Evolutionary conservation across 2,329 filamentous ascomycete genomes (phyloP).

Genomic region (Talaromyces sp.): DNA sequence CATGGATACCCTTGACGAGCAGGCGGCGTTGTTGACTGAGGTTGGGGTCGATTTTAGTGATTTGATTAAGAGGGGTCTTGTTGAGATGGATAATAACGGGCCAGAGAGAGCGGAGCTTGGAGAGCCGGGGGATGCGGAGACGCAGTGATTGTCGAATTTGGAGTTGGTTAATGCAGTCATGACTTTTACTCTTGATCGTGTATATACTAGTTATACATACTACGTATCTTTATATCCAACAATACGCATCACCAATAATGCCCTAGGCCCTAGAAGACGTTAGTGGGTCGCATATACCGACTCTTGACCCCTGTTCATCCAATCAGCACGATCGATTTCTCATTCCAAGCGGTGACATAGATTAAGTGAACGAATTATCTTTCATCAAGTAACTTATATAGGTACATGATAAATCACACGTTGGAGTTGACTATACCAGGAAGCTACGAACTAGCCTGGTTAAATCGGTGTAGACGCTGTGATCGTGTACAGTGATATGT

Average conservation of each 20-base stretch:
- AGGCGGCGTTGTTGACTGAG: slow-evolving; percentile 75
- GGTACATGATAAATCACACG: not conserved
- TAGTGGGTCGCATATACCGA: slow-evolving; percentile 1
- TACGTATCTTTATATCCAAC: not conserved
- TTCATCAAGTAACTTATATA: not conserved
- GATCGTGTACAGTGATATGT: not conserved
- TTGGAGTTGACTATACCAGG: not conserved
- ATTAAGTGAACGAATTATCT: not conserved
- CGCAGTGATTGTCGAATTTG: slow-evolving; percentile 4
- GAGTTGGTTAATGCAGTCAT: not conserved
- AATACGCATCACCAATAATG: not conserved
- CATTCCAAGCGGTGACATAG: not conserved
- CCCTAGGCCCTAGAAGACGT: not conserved
- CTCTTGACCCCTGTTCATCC: not conserved
- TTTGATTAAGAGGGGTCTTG: slow-evolving; percentile 63
- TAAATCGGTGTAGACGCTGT: not conserved
- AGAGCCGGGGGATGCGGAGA: slow-evolving; percentile 19
- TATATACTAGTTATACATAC: slow-evolving; percentile 5
- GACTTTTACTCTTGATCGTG: not conserved
- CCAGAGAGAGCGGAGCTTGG: slow-evolving; percentile 13
- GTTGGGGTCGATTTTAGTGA: slow-evolving; percentile 89
- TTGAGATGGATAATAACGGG: slow-evolving; percentile 22
- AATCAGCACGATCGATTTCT: not conserved
- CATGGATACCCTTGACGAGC: slow-evolving; percentile 75
- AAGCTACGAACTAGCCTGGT: not conserved